phyloP scores from a whole-genome alignment of 2,329 filamentous ascomycete genomes.

The Cercospora citrullina region DNA sequence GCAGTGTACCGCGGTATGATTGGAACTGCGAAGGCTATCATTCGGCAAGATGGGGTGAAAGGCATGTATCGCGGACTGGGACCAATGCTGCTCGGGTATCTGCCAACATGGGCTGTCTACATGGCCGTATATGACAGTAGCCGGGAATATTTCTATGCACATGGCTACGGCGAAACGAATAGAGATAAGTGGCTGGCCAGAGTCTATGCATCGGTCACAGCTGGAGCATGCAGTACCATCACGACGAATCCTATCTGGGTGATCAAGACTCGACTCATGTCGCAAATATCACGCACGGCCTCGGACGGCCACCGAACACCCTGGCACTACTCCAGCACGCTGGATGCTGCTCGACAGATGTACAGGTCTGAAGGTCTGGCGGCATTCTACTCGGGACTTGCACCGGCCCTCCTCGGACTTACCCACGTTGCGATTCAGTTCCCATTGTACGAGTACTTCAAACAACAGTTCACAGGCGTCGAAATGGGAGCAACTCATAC shows the following conservation, averaged over 20 bases:
- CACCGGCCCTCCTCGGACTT: slow-evolving; percentile 85
- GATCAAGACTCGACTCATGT: slow-evolving; percentile 98
- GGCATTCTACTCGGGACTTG: slow-evolving; percentile 93
- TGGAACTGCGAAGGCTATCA: slow-evolving; percentile 83
- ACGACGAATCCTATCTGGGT: slow-evolving; percentile 99
- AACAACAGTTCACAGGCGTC: slow-evolving; percentile 83
- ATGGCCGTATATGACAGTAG: slow-evolving; percentile 94
- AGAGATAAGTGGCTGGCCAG: slow-evolving; percentile 74
- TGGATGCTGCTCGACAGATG: slow-evolving; percentile 95
- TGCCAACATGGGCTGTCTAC: slow-evolving; percentile 98
- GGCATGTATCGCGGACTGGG: slow-evolving; percentile 93
- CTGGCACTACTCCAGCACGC: slow-evolving; percentile 88
- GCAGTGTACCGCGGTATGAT: slow-evolving; percentile 79
- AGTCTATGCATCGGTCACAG: slow-evolving; percentile 85
- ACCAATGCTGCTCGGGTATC: slow-evolving; percentile 90
- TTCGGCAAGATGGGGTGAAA: slow-evolving; percentile 80
- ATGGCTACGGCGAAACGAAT: slow-evolving; percentile 39
- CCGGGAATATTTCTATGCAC: slow-evolving; percentile 69
- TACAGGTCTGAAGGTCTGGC: slow-evolving; percentile 82
- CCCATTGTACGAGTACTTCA: slow-evolving; percentile 91
- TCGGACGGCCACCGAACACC: slow-evolving; percentile 61
- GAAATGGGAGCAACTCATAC: slow-evolving; percentile 72
- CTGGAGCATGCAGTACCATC: slow-evolving; percentile 88
- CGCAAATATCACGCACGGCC: slow-evolving; percentile 68
- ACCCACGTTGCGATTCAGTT: slow-evolving; percentile 98